Evolutionary conservation across 1,284 basidiomycete genomes (phyloP).

Genomic region (Stygiomarasmius scandens): DNA sequence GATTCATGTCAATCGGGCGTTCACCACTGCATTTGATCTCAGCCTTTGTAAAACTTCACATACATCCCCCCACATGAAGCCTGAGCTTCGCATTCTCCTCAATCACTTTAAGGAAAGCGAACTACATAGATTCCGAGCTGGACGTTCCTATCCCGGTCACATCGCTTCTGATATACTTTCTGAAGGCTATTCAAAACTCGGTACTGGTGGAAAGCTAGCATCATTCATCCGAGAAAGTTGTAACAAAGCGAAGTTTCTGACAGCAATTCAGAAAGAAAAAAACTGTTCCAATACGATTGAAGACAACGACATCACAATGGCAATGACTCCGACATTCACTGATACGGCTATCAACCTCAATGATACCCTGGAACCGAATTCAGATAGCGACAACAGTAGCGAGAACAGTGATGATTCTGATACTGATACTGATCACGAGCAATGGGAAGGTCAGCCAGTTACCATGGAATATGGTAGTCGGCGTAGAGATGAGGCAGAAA

Average conservation of each 20-base stretch:
- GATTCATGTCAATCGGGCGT: background rate
- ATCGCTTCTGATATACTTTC: background rate
- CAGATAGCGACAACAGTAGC: too few species aligned
- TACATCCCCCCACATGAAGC: background rate
- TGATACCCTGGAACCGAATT: too few species aligned
- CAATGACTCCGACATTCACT: background rate
- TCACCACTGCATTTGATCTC: background rate
- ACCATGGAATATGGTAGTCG: too few species aligned
- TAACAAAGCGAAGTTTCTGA: background rate
- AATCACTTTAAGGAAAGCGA: background rate
- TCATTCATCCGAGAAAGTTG: background rate
- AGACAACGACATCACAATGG: background rate
- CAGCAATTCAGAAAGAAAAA: background rate
- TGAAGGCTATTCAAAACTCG: background rate
- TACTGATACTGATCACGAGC: too few species aligned
- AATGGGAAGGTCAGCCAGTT: too few species aligned
- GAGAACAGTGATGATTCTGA: too few species aligned
- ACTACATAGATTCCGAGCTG: conserved; percentile 1
- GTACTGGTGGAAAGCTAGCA: background rate
- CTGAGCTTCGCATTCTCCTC: background rate
- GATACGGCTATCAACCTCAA: too few species aligned
- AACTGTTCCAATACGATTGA: background rate
- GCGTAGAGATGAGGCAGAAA: background rate
- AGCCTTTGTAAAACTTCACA: background rate
- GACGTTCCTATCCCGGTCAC: background rate